Evolutionary conservation across 345 rosid genomes (phyloP).

Genomic region (Linum tenue): DNA sequence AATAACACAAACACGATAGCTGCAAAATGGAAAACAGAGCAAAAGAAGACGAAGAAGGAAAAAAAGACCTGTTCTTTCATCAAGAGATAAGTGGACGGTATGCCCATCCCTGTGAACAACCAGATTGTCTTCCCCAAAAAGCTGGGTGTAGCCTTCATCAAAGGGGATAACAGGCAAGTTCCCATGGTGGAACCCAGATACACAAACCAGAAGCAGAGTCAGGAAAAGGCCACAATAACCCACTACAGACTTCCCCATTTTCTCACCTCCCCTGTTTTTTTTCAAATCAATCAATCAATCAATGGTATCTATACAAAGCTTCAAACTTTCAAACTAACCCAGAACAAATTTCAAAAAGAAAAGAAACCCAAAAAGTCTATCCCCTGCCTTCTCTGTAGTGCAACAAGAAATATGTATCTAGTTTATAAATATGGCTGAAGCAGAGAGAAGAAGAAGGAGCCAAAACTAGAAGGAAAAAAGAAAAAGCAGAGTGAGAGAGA

Average conservation of each 20-base stretch:
- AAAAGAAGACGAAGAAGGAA: not conserved
- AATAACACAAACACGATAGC: not conserved
- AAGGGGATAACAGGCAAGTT: slow-evolving; percentile 52
- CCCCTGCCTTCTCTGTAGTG: slow-evolving; percentile 5
- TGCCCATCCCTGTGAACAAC: slow-evolving; percentile 68
- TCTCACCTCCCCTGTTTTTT: not conserved
- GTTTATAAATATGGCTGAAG: not conserved
- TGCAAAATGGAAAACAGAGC: not conserved
- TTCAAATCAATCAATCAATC: not conserved
- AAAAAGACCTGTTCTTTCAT: slow-evolving; percentile 68
- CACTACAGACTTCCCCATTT: slow-evolving; percentile 25
- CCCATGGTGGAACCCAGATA: slow-evolving; percentile 40
- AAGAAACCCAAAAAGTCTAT: no score
- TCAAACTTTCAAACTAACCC: no score
- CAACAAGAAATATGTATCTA: not conserved
- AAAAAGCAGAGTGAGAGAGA: no score
- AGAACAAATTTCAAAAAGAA: no score
- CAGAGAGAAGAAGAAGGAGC: no score
- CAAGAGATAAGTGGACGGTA: slow-evolving; percentile 67
- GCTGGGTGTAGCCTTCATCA: slow-evolving; percentile 84
- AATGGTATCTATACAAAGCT: no score
- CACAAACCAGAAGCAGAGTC: slow-evolving; percentile 33
- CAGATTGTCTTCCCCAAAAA: slow-evolving; percentile 81
- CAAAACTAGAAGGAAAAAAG: no score
- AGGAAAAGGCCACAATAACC: slow-evolving; percentile 22